phyloP scores from a whole-genome alignment of 2,329 filamentous ascomycete species.

The Amauroascus verrucosus region DNA sequence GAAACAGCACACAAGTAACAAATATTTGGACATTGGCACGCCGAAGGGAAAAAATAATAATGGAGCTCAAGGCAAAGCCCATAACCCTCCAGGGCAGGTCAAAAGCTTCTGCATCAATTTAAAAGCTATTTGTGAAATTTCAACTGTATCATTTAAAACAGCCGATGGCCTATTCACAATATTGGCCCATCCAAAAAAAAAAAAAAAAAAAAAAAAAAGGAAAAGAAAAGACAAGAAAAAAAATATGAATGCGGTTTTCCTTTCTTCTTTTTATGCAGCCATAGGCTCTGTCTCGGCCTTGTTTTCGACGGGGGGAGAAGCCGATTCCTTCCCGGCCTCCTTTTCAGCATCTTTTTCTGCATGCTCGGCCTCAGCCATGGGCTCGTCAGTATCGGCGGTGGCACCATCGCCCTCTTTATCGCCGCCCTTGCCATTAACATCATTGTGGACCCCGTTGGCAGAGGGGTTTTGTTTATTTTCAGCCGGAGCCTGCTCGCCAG shows the following conservation, averaged over 20 bases:
- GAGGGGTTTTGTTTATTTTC: constrained; percentile 21
- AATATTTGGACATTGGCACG: neutral
- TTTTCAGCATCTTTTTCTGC: neutral
- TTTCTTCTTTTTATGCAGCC: constrained; percentile 5
- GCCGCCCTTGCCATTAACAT: constrained; percentile 22
- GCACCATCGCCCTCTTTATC: constrained; percentile 21
- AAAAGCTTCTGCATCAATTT: neutral
- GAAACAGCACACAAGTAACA: constrained; percentile 5
- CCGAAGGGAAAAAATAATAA: neutral
- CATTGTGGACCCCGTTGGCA: constrained; percentile 32
- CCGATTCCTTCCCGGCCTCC: constrained; percentile 4
- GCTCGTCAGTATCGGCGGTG: constrained; percentile 15
- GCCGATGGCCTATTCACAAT: neutral
- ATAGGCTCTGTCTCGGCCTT: constrained; percentile 7
- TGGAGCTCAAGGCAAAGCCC: neutral
- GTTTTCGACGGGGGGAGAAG: neutral
- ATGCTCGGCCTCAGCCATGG: constrained; percentile 15
- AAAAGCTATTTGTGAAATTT: neutral
- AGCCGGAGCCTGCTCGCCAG: constrained; percentile 26
- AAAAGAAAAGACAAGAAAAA: no score
- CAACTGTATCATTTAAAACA: neutral
- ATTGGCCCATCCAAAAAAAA: neutral
- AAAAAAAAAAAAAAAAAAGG: no score
- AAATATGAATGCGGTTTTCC: no score
- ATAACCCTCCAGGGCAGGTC: neutral